Conservation (phyloP, 2,329 filamentous ascomycete species). For the Hysterium pulicare region DNA sequence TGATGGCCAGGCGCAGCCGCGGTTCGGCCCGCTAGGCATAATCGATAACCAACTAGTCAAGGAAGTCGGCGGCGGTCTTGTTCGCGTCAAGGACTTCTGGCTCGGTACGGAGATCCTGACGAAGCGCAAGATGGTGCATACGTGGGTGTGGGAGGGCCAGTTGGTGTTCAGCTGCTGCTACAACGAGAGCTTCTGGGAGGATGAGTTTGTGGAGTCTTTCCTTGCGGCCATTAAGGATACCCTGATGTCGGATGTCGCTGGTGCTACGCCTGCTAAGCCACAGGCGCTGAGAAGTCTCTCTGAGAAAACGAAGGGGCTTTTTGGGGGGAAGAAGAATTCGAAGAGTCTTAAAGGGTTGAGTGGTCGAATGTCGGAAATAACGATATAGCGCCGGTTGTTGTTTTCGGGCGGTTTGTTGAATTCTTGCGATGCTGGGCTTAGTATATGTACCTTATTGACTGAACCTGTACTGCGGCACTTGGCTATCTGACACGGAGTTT, state of each 20-base stretch:
- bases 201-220: conserved; percentile 11
- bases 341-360: no score
- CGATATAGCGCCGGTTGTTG: no score
- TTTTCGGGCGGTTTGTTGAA: no score
- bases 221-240: conserved; percentile 14
- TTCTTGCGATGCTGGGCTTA: no score
- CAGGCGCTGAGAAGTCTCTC: no score
- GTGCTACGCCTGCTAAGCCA: neutral
- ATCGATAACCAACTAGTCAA: conserved; percentile 18
- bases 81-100: conserved; percentile 21
- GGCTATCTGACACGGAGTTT: no score
- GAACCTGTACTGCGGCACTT: no score
- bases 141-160: conserved; percentile 19
- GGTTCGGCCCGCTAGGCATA: conserved; percentile 16
- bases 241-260: conserved; percentile 13
- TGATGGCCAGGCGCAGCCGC: conserved; percentile 15
- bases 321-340: no score
- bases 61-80: conserved; percentile 12
- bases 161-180: conserved; percentile 19
- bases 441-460: no score
- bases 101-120: conserved; percentile 20
- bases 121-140: conserved; percentile 23
- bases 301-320: no score
- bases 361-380: no score
- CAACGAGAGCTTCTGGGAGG: conserved; percentile 22